Conservation (phyloP, 2,329 filamentous ascomycete species). For the Aureobasidium uvarum region DNA sequence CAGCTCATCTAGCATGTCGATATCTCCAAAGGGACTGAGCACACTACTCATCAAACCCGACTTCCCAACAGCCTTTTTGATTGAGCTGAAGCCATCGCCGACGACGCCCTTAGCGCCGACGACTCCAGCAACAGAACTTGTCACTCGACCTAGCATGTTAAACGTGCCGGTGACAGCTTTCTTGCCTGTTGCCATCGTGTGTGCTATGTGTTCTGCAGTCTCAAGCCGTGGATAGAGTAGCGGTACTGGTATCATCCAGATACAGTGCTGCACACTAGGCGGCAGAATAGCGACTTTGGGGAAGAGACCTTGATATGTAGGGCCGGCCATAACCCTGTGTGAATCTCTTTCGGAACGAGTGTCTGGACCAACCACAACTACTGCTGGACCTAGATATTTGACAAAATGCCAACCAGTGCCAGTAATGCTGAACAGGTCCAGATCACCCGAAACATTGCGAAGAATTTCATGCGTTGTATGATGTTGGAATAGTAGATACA, state of each 20-base stretch:
- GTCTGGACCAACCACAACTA: conserved; percentile 87
- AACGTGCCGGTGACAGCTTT: conserved; percentile 96
- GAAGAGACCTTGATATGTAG: conserved; percentile 96
- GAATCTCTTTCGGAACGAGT: conserved; percentile 89
- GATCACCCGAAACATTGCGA: conserved; percentile 80
- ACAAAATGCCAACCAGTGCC: conserved; percentile 99
- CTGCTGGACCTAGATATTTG: conserved; percentile 88
- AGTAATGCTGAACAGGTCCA: conserved; percentile 93
- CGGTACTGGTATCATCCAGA: conserved; percentile 93
- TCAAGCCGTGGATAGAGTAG: conserved; percentile 88
- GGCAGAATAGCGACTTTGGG: conserved; percentile 90
- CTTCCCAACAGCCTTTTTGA: conserved; percentile 97
- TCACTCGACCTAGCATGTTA: conserved; percentile 92
- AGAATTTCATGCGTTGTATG: conserved; percentile 94
- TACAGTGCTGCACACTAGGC: conserved; percentile 90
- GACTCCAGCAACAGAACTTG: conserved; percentile 89
- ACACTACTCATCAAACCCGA: conserved; percentile 93
- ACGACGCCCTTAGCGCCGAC: conserved; percentile 94
- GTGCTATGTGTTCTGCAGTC: conserved; percentile 84
- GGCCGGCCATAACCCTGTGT: conserved; percentile 88
- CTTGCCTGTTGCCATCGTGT: conserved; percentile 91
- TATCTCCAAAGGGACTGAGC: conserved; percentile 91
- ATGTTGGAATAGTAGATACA: conserved; percentile 98
- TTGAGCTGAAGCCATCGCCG: conserved; percentile 84
- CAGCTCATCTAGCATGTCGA: conserved; percentile 90